Conservation (phyloP, 208 protist species). For the Trypanosoma grayi region DNA sequence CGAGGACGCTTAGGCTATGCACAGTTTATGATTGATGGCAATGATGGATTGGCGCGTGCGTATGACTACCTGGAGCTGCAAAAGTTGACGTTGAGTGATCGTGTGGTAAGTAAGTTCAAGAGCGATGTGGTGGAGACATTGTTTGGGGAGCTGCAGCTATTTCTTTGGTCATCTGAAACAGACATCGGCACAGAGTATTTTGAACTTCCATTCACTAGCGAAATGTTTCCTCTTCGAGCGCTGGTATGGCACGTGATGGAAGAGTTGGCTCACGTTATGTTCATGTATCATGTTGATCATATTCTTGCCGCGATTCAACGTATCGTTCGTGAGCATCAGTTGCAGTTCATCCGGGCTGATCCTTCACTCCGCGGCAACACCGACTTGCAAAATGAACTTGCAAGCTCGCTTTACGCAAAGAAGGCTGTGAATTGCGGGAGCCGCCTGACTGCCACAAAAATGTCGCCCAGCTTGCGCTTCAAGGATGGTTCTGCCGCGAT, state of each 20-base stretch:
- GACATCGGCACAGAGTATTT: conserved; percentile 48
- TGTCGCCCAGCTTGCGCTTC: conserved; percentile 20
- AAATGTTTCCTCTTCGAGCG: conserved; percentile 62
- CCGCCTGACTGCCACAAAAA: conserved; percentile 20
- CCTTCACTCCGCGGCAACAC: conserved; percentile 25
- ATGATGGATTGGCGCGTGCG: conserved; percentile 78
- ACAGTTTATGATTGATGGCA: conserved; percentile 88
- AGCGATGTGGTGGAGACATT: conserved; percentile 89
- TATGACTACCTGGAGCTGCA: conserved; percentile 86
- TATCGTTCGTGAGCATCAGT: conserved; percentile 64
- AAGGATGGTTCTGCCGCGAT: conserved; percentile 33
- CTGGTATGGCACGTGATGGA: conserved; percentile 81
- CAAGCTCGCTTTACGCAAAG: conserved; percentile 30
- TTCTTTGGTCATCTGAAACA: conserved; percentile 67
- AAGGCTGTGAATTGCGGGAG: not conserved
- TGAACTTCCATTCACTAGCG: conserved; percentile 57
- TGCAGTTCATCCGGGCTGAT: conserved; percentile 68
- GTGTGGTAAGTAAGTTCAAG: conserved; percentile 91
- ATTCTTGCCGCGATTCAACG: conserved; percentile 62
- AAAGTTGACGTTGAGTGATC: conserved; percentile 56
- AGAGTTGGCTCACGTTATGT: conserved; percentile 76
- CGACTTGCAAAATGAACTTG: conserved; percentile 30
- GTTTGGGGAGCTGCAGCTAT: conserved; percentile 86
- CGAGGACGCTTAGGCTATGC: conserved; percentile 63
- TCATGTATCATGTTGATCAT: conserved; percentile 77